Conservation (phyloP, 1,139 yeast species). For the Blastobotrys elegans region DNA sequence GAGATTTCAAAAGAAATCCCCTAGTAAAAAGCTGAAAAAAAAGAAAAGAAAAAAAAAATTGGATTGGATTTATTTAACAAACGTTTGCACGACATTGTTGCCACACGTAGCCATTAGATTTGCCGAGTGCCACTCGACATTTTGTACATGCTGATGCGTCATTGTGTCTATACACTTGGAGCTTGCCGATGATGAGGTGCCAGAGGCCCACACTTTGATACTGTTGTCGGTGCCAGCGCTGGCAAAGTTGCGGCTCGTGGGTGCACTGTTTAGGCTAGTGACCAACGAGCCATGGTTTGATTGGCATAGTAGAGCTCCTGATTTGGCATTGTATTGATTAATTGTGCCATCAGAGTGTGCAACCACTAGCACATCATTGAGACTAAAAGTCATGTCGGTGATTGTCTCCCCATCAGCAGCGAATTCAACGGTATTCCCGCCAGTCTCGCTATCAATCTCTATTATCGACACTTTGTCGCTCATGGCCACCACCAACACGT, state of each 20-base stretch:
- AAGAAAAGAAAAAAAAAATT: too few relatives aligned
- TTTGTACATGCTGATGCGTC: background rate
- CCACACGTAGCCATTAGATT: constrained; percentile 2
- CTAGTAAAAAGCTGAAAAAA: too few relatives aligned
- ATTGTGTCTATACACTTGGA: background rate
- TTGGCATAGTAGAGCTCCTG: background rate
- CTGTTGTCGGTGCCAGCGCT: background rate
- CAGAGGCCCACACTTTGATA: background rate
- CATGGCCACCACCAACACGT: background rate
- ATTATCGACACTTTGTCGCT: background rate
- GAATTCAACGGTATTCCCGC: background rate
- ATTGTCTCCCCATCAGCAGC: background rate
- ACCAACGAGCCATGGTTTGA: background rate
- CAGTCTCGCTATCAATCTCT: background rate
- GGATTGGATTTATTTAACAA: background rate
- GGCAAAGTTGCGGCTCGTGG: background rate
- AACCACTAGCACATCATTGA: background rate
- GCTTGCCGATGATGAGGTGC: background rate
- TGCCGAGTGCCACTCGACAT: background rate
- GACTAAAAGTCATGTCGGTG: background rate
- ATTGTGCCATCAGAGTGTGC: constrained; percentile 2
- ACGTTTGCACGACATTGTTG: constrained; percentile 4
- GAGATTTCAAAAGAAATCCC: too few relatives aligned
- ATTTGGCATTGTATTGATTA: background rate
- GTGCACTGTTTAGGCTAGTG: background rate